phyloP scores from a whole-genome alignment of 176 grass and related monocot species.

The Carex cristatella region DNA sequence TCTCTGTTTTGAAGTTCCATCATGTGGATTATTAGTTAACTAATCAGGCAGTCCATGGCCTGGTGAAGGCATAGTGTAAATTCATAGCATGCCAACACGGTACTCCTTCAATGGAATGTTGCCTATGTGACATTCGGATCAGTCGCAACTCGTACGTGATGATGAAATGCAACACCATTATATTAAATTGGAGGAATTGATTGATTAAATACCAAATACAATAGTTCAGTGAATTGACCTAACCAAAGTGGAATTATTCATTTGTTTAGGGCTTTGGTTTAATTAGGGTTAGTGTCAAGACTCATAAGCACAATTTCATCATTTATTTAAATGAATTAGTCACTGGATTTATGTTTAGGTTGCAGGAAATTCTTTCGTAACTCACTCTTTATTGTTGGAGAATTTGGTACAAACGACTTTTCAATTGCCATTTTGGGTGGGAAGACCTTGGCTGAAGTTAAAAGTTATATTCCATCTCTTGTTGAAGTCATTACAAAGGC shows the following conservation, averaged over 20 bases:
- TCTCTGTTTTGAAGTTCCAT: background rate
- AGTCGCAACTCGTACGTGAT: too few relatives aligned
- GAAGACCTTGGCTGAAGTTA: constrained; percentile 15
- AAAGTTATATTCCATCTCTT: constrained; percentile 14
- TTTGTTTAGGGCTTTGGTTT: too few relatives aligned
- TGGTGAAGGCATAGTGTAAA: too few relatives aligned
- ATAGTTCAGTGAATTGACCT: background rate
- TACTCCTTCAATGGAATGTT: background rate
- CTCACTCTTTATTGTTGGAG: constrained; percentile 32
- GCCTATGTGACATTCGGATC: background rate
- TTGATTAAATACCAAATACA: background rate
- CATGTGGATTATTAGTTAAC: too few relatives aligned
- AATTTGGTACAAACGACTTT: constrained; percentile 45
- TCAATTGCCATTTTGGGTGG: background rate
- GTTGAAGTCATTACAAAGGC: constrained; percentile 23
- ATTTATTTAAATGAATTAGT: background rate
- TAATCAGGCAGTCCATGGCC: too few relatives aligned
- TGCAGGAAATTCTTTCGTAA: constrained; percentile 25
- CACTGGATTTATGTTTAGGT: background rate
- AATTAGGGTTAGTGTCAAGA: background rate
- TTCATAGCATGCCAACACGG: background rate
- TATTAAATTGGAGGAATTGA: background rate
- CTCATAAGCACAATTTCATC: background rate
- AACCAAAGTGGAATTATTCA: background rate
- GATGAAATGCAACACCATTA: background rate